These are phyloP conservation scores for Phytophthora uliginosa DNA, from an alignment of 352 stramenopile genomes.

Conservation along the genomic window DNA sequence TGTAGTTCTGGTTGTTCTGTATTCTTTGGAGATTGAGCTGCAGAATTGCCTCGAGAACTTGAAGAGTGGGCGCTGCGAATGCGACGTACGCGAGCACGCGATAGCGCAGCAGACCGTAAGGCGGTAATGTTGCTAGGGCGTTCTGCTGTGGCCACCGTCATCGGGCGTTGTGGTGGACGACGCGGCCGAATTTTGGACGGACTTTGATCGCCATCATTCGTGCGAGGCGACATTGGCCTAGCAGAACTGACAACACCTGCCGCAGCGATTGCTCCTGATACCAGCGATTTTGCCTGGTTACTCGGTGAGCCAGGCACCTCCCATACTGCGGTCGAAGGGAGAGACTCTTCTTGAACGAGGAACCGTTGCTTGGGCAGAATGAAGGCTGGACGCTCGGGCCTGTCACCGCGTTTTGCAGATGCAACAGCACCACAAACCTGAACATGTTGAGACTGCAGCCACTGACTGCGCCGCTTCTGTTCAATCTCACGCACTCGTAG, in stretches of 20 bases:
- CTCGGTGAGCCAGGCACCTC: slow-evolving; percentile 8
- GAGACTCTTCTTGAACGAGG: slow-evolving; percentile 29
- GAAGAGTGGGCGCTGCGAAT: slow-evolving; percentile 31
- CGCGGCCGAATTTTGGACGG: slow-evolving; percentile 3
- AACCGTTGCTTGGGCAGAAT: slow-evolving; percentile 35
- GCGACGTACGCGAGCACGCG: slow-evolving; percentile 31
- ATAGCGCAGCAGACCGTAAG: slow-evolving; percentile 26
- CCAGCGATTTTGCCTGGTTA: slow-evolving; percentile 8
- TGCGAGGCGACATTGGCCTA: neutral
- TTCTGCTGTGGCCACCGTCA: slow-evolving; percentile 14
- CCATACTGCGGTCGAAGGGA: slow-evolving; percentile 36
- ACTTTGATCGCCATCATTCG: neutral
- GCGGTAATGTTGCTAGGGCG: slow-evolving; percentile 15
- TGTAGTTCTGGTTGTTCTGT: neutral
- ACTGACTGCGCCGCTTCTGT: slow-evolving; percentile 37
- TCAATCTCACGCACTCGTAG: slow-evolving; percentile 24
- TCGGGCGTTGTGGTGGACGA: slow-evolving; percentile 19
- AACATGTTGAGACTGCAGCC: slow-evolving; percentile 53
- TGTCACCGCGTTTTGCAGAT: slow-evolving; percentile 19
- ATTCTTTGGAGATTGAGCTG: neutral
- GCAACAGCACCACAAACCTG: slow-evolving; percentile 18
- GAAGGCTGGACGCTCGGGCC: slow-evolving; percentile 19
- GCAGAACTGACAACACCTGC: slow-evolving; percentile 17
- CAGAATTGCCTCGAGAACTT: neutral
- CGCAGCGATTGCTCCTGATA: slow-evolving; percentile 24